Conservation (phyloP, 805 yeast genomes). For the Zygosaccharomyces pseudorouxii region DNA sequence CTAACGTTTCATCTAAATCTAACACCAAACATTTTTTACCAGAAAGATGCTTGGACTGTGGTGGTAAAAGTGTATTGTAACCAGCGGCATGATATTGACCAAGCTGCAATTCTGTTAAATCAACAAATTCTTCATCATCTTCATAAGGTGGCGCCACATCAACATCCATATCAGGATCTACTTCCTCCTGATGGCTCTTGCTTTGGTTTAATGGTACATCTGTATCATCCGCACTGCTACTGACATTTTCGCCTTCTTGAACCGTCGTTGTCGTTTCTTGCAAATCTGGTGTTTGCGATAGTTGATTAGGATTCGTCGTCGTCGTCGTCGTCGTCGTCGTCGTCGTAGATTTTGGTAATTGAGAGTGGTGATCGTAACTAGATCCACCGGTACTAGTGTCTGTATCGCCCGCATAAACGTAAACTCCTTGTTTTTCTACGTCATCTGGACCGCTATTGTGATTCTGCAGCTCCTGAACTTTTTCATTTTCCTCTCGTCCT, state of each 20-base stretch:
- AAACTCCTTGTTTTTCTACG: conserved; percentile 22
- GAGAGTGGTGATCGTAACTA: conserved; percentile 14
- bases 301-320: background rate
- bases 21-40: conserved; percentile 81
- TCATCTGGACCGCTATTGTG: conserved; percentile 11
- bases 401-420: conserved; percentile 27
- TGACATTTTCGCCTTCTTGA: conserved; percentile 18
- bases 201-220: conserved; percentile 14
- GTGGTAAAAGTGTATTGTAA: conserved; percentile 61
- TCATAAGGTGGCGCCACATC: conserved; percentile 26
- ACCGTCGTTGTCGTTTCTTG: conserved; percentile 16
- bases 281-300: conserved; percentile 2
- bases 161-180: conserved; percentile 18
- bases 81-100: conserved; percentile 66
- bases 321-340: background rate
- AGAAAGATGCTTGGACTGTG: conserved; percentile 41
- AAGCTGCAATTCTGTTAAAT: conserved; percentile 60
- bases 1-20: conserved; percentile 94
- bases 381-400: conserved; percentile 30
- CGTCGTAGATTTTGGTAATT: conserved; percentile 2
- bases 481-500: conserved; percentile 7
- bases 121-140: conserved; percentile 42
- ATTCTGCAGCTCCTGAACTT: conserved; percentile 6
- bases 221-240: conserved; percentile 20
- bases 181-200: conserved; percentile 20